Base-by-base conservation (phyloP, 2,329 filamentous ascomycete species). In the Phialemonium atrogriseum region DNA sequence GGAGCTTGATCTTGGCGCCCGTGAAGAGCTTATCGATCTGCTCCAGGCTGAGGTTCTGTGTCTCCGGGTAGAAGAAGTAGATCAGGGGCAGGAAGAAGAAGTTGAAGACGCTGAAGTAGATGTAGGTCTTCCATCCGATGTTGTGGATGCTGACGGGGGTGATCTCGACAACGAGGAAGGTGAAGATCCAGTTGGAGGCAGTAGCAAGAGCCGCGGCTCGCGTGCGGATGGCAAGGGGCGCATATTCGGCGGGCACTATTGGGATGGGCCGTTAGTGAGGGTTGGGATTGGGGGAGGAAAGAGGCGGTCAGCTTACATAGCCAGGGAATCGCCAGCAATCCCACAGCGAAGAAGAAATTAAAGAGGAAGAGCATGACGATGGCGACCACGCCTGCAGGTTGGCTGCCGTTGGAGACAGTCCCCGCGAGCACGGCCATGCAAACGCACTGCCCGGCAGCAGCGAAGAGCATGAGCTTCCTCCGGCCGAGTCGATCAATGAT, bases 31-130 rank as follows among this genome's bases (percentile, higher is more conserved):
- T n/a, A n/a, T 71, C 67, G 20, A 73, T 67, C 37, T 73, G 65
- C 40, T 73, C 68, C 0, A 73, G 54, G 2, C 50, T 55, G 7
- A 68, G 48, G 24, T 64, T 62, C 15, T 52, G 56, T 0, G 70
- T 75, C 44, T 76, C 72, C 0, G 71, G 70, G 29, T 67, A 71
- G 43, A 65, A 59, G 34, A 61, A 56, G 43, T 61, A 66, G 2
- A 63, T 47, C 5, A 62, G 44, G 0, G 61, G 62, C 1, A 64
- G 47, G 28, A 64, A 64, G 9, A 45, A 41, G 14, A 68, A 54
- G 40, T 70, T 69, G 8, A 64, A 54, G 15, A 49, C 53, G 52
- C 65, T 66, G 48, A 70, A 73, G 40, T 70, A 69, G 4, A 72
- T 49, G 39, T 72, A 72, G 0, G 60, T 62, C 40, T 65, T 63